phyloP scores from a whole-genome alignment of 306 rosid species.

The Mimosa pudica region DNA sequence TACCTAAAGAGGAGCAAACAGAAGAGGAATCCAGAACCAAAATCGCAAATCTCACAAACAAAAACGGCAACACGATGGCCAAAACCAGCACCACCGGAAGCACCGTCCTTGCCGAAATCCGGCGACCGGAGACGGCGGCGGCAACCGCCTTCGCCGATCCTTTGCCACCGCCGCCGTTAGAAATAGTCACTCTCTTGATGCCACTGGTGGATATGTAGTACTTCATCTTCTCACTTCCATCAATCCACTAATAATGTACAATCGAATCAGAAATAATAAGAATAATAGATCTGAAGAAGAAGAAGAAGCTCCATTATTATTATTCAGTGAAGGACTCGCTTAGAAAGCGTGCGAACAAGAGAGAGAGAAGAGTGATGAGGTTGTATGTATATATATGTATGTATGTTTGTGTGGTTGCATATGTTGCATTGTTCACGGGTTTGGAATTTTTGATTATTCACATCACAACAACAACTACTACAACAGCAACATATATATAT shows the following conservation, averaged over 20 bases:
- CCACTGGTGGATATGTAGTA: slow-evolving; percentile 71
- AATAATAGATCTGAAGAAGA: slow-evolving; percentile 28
- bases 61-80: slow-evolving; percentile 54
- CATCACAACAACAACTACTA: background rate
- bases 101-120: slow-evolving; percentile 51
- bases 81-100: slow-evolving; percentile 51
- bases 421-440: slow-evolving; percentile 28
- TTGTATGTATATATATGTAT: too few species aligned
- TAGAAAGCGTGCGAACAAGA: background rate
- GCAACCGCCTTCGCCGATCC: slow-evolving; percentile 33
- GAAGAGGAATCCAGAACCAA: slow-evolving; percentile 68
- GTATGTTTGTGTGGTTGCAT: too few species aligned
- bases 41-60: slow-evolving; percentile 61
- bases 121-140: slow-evolving; percentile 45
- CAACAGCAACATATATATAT: background rate
- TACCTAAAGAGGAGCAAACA: slow-evolving; percentile 64
- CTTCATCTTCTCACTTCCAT: slow-evolving; percentile 62
- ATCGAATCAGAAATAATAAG: slow-evolving; percentile 8
- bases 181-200: slow-evolving; percentile 58
- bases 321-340: background rate
- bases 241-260: background rate
- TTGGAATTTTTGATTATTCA: slow-evolving; percentile 17
- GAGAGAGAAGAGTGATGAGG: background rate
- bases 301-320: background rate
- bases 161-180: slow-evolving; percentile 47